Evolutionary conservation across 2,329 filamentous ascomycete species (phyloP), one percentile per base, ranked within the genome.

Genomic region (Sordariomycetes sp.): DNA sequence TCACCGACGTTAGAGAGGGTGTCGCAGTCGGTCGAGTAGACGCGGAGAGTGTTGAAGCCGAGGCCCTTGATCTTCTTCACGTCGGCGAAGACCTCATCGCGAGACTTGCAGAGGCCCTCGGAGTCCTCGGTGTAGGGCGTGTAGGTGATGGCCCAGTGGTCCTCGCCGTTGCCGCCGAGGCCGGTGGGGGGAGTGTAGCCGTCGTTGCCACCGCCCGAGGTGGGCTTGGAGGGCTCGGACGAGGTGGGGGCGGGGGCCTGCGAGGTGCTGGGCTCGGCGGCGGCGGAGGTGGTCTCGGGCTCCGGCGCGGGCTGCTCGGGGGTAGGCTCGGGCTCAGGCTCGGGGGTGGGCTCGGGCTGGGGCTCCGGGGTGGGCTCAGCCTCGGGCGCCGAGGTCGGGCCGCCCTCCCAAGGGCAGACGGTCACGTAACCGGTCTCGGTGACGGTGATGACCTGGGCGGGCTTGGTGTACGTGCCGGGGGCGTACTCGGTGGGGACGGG

Each of bases 21-120:
- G 72, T 81, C 78, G 79, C 92, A 97, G 80, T 96, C 91, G 64
- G 90, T 91, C 62, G 86, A 89, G 83, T 97, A 97, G 68, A 94
- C 77, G 70, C 92, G 91, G 69, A 92, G 70, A 54, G 80, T 75
- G 62, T 72, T 72, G 80, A 91, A 90, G 60, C 87, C 87, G 62
- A 81, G 80, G 56, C 64, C 54, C 66, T 83, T 80, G 67, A 92
- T 86, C 59, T 70, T 63, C 45, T 71, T 68, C 62, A 92, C 77
- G 62, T 91, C 86, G 25, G 64, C 57, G 60, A 76, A 67, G 59
- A 92, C 81, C 53, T 79, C 69, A n/a, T 61, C 61, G 60, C 77
- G 71, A 60, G 68, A 66, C 82, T 88, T 89, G 84, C 89, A 92
- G 54, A 72, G 65, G 60, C 80, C 80, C 55, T 73, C 73, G 20